Percentiles rank a stretch among this genome's conserved stretches.
Evolutionary conservation across 345 rosid genomes (phyloP).

Genomic region (Cardiospermum halicacabum): DNA sequence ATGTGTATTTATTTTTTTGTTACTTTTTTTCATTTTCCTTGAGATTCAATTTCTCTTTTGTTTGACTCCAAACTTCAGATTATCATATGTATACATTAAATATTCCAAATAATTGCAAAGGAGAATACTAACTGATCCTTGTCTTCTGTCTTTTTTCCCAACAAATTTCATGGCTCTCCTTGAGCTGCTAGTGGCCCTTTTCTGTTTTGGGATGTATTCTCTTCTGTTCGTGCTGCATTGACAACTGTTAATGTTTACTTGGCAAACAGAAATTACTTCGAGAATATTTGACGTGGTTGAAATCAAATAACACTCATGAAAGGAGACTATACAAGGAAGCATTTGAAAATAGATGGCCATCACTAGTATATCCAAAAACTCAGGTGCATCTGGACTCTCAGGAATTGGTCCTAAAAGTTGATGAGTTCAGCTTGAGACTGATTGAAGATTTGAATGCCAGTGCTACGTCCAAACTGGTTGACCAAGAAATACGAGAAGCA

Average conservation of each 20-base stretch:
- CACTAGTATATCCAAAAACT: conserved; percentile 31
- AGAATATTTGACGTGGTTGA: conserved; percentile 65
- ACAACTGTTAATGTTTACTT: conserved; percentile 13
- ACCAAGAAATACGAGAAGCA: conserved; percentile 72
- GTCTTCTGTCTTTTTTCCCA: no score
- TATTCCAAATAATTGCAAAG: conserved; percentile 1
- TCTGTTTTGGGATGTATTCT: background rate
- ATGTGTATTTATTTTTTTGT: conserved; percentile 2
- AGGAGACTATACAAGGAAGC: conserved; percentile 59
- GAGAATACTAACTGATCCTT: background rate
- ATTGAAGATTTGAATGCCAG: conserved; percentile 51
- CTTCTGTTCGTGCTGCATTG: background rate
- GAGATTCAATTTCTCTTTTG: background rate
- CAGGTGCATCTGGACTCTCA: conserved; percentile 38
- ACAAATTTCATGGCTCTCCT: background rate
- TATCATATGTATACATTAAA: background rate
- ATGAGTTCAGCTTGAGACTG: conserved; percentile 50
- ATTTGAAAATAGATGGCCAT: conserved; percentile 75
- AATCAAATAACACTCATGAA: conserved; percentile 60
- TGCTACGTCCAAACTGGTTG: conserved; percentile 57
- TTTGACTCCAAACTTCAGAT: background rate
- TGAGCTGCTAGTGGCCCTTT: background rate
- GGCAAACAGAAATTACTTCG: conserved; percentile 54
- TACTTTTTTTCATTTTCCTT: background rate
- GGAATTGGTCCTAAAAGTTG: conserved; percentile 41